Conservation (phyloP, 2,329 filamentous ascomycete species). For the Cladosporium sp. region DNA sequence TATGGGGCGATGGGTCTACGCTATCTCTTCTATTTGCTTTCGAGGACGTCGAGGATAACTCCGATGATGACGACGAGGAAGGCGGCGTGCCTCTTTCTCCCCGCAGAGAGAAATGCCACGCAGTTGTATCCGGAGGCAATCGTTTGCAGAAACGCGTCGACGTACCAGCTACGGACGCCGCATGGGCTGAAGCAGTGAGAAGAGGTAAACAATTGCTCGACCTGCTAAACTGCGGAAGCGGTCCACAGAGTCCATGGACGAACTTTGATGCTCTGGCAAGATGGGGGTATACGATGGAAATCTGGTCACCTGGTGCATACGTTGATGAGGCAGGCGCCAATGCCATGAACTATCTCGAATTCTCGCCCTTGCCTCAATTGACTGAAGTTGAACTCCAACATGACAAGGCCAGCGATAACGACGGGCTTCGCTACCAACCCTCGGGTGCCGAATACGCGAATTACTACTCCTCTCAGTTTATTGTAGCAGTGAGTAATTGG, state of each 20-base stretch:
- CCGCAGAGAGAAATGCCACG: background rate
- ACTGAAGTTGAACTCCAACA: background rate
- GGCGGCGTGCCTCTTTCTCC: background rate
- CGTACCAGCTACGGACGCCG: background rate
- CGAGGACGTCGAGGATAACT: background rate
- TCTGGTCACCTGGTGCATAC: background rate
- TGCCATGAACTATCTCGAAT: background rate
- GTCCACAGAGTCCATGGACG: constrained; percentile 18
- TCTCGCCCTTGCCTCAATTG: background rate
- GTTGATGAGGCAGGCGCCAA: too few species aligned
- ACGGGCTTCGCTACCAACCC: background rate
- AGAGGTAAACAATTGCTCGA: constrained; percentile 10
- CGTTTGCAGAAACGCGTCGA: background rate
- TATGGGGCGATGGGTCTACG: background rate
- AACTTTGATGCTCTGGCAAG: constrained; percentile 9
- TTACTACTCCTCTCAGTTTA: constrained; percentile 4
- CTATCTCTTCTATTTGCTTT: background rate
- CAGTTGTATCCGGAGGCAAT: background rate
- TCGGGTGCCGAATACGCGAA: background rate
- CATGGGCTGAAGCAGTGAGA: background rate
- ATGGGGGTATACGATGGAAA: constrained; percentile 4
- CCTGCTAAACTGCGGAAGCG: constrained; percentile 1
- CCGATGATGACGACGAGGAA: constrained; percentile 2
- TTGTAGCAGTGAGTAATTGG: background rate
- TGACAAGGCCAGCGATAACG: background rate